Base-by-base conservation (phyloP, 306 rosid species). In the Cercis canadensis region DNA sequence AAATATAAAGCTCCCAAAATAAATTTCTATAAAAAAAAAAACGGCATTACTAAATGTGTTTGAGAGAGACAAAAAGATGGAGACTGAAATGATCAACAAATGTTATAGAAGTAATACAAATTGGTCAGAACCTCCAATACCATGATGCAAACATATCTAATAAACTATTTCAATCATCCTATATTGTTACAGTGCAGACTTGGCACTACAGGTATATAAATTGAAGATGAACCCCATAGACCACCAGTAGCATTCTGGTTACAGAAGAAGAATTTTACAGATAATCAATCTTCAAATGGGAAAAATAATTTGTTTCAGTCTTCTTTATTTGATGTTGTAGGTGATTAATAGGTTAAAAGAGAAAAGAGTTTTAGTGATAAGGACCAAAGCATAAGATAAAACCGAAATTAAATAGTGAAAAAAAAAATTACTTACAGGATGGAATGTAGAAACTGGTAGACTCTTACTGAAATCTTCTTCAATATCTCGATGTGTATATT, bases 381-480 rank as follows among this genome's bases (percentile, higher is more conserved):
- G 19, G 64, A 40, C 15, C 8, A 29, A 41, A 8, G 13, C 11
- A 46, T 34, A 45, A 13, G 36, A 33, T 16, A 44, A 44, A 45
- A 33, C 29, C 57, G 57, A 21, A 47, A 67, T 16, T 63, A 14
- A 29, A 13, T 53, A 24, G 29, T 13, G 16, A 61, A 16, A 54
- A 65, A 19, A 62, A 57, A 1, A 13, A 34, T 4, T 36, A 69
- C 92, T 80, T 74, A 91, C 97, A 45, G 77, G 66, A 57, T 73
- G 47, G 45, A 67, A 58, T 47, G 74, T 65, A 79, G 76, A 70
- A 66, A 69, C 75, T 11, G 60, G 77, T 9, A 65, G 51, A 58
- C 70, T 73, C 72, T 75, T 73, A 7, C 16, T 31, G 49, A 72
- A 76, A 76, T 78, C 86, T 80, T 79, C 85, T 43, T 88, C 82